phyloP scores from a whole-genome alignment of 352 stramenopile species.

The Phytophthora podocarpi region DNA sequence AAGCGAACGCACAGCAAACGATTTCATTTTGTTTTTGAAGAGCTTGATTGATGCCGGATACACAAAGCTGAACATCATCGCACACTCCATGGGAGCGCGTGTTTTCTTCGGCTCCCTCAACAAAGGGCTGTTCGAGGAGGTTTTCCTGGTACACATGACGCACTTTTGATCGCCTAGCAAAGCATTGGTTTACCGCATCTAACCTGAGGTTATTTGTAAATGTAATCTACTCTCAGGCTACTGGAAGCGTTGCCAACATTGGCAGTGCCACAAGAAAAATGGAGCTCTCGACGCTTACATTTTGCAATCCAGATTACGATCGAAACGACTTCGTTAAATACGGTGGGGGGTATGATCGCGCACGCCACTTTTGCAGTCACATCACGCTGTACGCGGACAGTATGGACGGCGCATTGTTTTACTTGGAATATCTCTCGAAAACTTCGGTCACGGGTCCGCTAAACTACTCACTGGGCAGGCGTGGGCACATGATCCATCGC shows the following conservation, averaged over 20 bases:
- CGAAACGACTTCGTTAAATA: slow-evolving; percentile 64
- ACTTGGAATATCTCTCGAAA: slow-evolving; percentile 64
- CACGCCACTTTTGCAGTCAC: slow-evolving; percentile 58
- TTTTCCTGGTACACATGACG: slow-evolving; percentile 44
- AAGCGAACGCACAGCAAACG: slow-evolving; percentile 44
- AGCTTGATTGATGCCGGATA: slow-evolving; percentile 69
- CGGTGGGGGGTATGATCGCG: slow-evolving; percentile 55
- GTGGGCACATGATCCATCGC: slow-evolving; percentile 59
- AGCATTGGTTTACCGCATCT: not conserved
- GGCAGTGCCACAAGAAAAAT: slow-evolving; percentile 16
- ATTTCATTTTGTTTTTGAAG: slow-evolving; percentile 57
- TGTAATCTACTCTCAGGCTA: no score
- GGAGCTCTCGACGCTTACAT: slow-evolving; percentile 62
- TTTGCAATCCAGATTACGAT: slow-evolving; percentile 84
- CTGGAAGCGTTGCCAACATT: slow-evolving; percentile 18
- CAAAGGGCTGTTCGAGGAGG: slow-evolving; percentile 44
- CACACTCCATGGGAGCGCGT: slow-evolving; percentile 68
- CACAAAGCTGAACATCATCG: slow-evolving; percentile 66
- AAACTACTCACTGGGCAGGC: slow-evolving; percentile 60
- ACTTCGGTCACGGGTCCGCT: slow-evolving; percentile 43
- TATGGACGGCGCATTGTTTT: slow-evolving; percentile 76
- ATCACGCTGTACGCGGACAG: slow-evolving; percentile 83
- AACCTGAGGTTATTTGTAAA: not conserved
- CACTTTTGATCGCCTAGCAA: not conserved
- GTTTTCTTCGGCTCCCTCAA: slow-evolving; percentile 63